Base-by-base conservation (phyloP, 768 basidiomycete species). In the Boletellus ananiceps region DNA sequence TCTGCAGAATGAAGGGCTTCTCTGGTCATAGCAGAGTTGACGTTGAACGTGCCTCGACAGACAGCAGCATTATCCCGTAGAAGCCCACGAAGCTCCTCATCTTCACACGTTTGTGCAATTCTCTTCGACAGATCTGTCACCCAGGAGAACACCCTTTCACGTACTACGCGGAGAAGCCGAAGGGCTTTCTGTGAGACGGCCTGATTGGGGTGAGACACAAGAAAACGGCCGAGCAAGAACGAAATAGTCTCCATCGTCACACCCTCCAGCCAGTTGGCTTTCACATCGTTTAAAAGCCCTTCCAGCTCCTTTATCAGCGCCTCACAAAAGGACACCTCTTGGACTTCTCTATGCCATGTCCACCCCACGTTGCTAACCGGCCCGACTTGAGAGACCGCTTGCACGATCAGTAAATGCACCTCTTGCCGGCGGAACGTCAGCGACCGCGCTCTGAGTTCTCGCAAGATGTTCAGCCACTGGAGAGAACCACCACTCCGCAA, bases 391-490 rank as follows among this genome's bases (percentile, higher is more conserved):
- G 68, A 72, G 1, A 64, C 67, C 16, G 77, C 67, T 47, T 80
- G 80, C 9, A 57, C 62, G 1, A 81, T 19, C 0, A 81, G 63
- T 0, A 66, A 46, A 49, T 77, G 68, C 0, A 81, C 72, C 15
- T 71, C 73, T 0, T 65, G 62, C 8, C 56, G 48, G 19, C 65
- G 60, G 47, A 82, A 73, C 8, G 65, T 69, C 46, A 82, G 52
- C 0, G 57, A 54, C 18, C 68, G 63, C 7, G 66, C 65, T 7
- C 67, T 65, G n/a, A 81, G 53, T 51, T 76, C 76, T n/a, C 73
- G 69, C 12, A 69, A 49, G 34, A 81, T 71, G 49, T 81, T 81
- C 34, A 72, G 58, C 79, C 78, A 80, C 42, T 81, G 79, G 0
- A 81, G 52, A 2, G 49, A 58, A 0, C 64, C 49, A 0, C 79